phyloP scores from a whole-genome alignment of 2,329 filamentous ascomycete genomes.

The Ophidiomyces ophidiicola region DNA sequence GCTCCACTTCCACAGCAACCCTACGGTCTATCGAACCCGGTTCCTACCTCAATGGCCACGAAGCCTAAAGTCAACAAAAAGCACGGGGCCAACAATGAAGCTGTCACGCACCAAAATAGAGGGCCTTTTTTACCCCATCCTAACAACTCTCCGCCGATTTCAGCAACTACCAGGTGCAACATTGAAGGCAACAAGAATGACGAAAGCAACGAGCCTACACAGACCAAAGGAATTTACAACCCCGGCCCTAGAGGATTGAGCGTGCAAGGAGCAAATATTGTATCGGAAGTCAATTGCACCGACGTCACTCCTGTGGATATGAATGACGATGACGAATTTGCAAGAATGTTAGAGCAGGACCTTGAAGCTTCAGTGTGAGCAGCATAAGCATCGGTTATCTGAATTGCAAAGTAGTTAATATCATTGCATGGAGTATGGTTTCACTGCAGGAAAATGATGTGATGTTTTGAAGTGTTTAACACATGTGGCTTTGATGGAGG shows the following conservation, averaged over 20 bases:
- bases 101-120: too few relatives aligned
- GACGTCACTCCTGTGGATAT: background rate
- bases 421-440: background rate
- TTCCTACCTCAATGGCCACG: too few relatives aligned
- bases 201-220: background rate
- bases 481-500: slow-evolving; percentile 3
- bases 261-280: background rate
- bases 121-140: too few relatives aligned
- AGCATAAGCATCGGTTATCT: background rate
- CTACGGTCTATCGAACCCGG: background rate
- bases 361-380: slow-evolving; percentile 12
- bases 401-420: background rate
- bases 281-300: background rate
- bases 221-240: background rate
- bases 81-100: too few relatives aligned
- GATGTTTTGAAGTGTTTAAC: background rate
- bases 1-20: background rate
- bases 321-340: slow-evolving; percentile 19
- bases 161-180: too few relatives aligned
- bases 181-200: too few relatives aligned
- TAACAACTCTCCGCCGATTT: too few relatives aligned
- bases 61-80: too few relatives aligned
- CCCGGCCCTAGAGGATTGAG: background rate
- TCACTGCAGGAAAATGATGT: background rate
- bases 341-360: slow-evolving; percentile 21